Evolutionary conservation across 768 basidiomycete species (phyloP), one percentile per base, ranked within the genome.

Genomic region (Amanita rimosa): DNA sequence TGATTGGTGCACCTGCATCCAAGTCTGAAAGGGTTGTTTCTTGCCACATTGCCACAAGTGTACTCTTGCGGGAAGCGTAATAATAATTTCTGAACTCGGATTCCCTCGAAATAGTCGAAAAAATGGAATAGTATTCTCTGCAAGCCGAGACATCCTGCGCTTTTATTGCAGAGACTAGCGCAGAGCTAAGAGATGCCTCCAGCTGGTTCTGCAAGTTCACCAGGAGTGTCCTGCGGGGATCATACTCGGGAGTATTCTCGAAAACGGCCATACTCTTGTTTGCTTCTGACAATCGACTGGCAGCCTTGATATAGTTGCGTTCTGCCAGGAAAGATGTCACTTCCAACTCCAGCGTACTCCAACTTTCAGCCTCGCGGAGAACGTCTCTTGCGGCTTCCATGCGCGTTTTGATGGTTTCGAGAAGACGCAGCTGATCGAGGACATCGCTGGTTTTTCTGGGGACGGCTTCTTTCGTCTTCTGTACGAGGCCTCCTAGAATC

Each of bases 1-100:
- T 26, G 13, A 52, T 39, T 17, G 53, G 29, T 6, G 61, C 48
- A 10, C 60, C 55, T n/a, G 62, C 51, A n/a, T 72, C 73, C 44
- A 71, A 73, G 53, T 84, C 81, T 1, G 63, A 58, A 29, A 93
- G 65, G 0, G 60, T 59, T 1, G 75, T 76, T 22, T 67, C 67
- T 55, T 79, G 74, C 95, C 95, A 98, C 50, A 73, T 57, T 13
- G 77, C 66, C 36, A 89, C 70, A 11, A 95, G 63, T 13, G 69
- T 56, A 11, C 75, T 71, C 49, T 91, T 72, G 24, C 90, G 73
- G 8, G 89, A 84, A 10, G 88, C 88, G 64, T 91, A 89, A 68
- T 97, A 99, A 61, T 96, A 97, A 58, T 85, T 86, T 51, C 88
- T 75, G 62, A 95, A 99, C 62, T 98, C 96, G 2, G 79, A 74